Evolutionary conservation across 2,329 filamentous ascomycete species (phyloP), one percentile per base, ranked within the genome.

Genomic region (Colletotrichum sp.): DNA sequence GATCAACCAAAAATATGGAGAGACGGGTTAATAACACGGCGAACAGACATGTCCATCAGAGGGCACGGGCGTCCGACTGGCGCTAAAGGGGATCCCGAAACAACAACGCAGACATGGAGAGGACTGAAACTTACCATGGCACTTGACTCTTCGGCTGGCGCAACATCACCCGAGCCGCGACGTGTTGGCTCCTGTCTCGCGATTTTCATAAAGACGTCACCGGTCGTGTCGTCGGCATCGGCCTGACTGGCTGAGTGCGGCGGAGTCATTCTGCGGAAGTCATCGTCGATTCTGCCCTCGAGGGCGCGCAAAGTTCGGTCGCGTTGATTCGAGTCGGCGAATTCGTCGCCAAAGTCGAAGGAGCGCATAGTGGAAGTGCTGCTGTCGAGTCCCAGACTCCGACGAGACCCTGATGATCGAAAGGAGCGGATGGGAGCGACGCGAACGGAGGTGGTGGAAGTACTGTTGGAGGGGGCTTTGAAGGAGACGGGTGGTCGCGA

Each of bases 201-300:
- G 73, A 92, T 91, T 68, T 85, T 87, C 73, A 92, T 85, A 76
- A 91, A 92, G 54, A 91, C 83, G 75, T 92, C 90, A 51, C 88
- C 88, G 5, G 86, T 75, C 9, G 73, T 89, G 76, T 90, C 90
- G 68, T 91, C 90, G 55, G 81, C 83, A 65, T 88, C 85, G 15
- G 51, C 79, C 12, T 77, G 71, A 78, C 79, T 59, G 16, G 81
- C 82, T 2, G 85, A 84, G 72, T 85, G 81, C 24, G 84, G 83
- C 8, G 84, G 83, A n/a, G 85, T 84, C 76, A 83, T 82, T 31
- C 84, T 83, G 62, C 80, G 77, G 63, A 77, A 77, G 38, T 84
- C 84, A 63, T 84, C 83, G 36, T 82, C 82, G 51, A 76, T 76
- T 29, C 83, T 82, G 47, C 87, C 88, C 76, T 91, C 89, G 29